Evolutionary conservation across 768 basidiomycete genomes (phyloP).

Genomic region (Macrolepiota fuliginosa): DNA sequence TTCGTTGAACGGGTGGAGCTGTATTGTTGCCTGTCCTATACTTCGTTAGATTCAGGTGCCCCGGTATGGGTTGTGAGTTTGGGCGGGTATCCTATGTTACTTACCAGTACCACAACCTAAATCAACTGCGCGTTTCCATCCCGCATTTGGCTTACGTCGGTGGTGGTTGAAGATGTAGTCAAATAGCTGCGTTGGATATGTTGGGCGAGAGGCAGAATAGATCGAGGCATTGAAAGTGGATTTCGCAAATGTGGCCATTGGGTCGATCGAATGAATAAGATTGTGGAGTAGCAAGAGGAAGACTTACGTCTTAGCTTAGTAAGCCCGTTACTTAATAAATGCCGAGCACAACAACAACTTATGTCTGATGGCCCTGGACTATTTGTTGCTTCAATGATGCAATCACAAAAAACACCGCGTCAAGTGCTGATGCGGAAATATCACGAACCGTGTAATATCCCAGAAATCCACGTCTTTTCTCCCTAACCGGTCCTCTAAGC

Average conservation of each 20-base stretch:
- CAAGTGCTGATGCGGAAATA: too few species aligned
- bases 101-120: slow-evolving; percentile 84
- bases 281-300: too few species aligned
- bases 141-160: slow-evolving; percentile 19
- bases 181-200: slow-evolving; percentile 67
- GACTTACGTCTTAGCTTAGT: too few species aligned
- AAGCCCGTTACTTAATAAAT: too few species aligned
- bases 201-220: slow-evolving; percentile 71
- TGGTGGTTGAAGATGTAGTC: slow-evolving; percentile 65
- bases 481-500: background rate
- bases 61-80: background rate
- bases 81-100: slow-evolving; percentile 6
- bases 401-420: background rate
- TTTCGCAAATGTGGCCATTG: slow-evolving; percentile 78
- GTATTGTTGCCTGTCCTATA: slow-evolving; percentile 68
- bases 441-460: too few species aligned
- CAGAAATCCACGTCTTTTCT: background rate
- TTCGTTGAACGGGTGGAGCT: slow-evolving; percentile 51
- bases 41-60: background rate
- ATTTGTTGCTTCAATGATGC: background rate
- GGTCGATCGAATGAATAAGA: background rate
- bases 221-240: slow-evolving; percentile 61
- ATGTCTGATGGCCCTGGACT: too few species aligned
- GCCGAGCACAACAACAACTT: too few species aligned
- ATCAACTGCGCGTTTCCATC: slow-evolving; percentile 65